Evolutionary conservation across 305 asterid species (phyloP).

Genomic region (Lippia alba): DNA sequence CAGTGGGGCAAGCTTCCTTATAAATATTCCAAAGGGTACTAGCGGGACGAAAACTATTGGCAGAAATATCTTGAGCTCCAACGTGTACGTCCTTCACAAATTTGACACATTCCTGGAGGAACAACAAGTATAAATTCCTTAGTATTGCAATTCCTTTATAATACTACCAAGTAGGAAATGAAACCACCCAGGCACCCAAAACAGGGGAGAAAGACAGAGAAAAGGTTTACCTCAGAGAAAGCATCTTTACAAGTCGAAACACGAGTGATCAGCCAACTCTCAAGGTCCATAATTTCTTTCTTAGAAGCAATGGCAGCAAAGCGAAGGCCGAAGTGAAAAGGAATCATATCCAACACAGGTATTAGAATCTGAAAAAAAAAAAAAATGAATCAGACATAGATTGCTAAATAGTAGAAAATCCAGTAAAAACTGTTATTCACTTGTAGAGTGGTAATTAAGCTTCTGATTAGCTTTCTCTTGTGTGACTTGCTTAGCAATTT

Average conservation of each 20-base stretch:
- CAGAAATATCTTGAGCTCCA: slow-evolving; percentile 65
- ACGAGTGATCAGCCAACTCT: slow-evolving; percentile 77
- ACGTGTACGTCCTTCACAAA: slow-evolving; percentile 80
- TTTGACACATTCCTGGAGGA: slow-evolving; percentile 82
- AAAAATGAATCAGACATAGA: slow-evolving; percentile 30
- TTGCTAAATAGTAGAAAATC: slow-evolving; percentile 6
- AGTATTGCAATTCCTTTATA: slow-evolving; percentile 10
- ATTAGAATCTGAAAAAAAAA: slow-evolving; percentile 71
- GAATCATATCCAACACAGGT: slow-evolving; percentile 74
- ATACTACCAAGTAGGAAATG: not conserved
- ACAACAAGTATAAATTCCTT: slow-evolving; percentile 29
- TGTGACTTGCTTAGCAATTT: not conserved
- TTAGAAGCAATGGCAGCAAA: slow-evolving; percentile 88
- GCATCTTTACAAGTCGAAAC: slow-evolving; percentile 64
- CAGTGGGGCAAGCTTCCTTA: slow-evolving; percentile 70
- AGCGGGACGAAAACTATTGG: slow-evolving; percentile 63
- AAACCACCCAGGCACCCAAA: too few relatives aligned
- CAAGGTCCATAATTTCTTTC: slow-evolving; percentile 84
- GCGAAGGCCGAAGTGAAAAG: slow-evolving; percentile 72
- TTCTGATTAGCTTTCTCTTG: not conserved
- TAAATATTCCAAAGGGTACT: slow-evolving; percentile 60
- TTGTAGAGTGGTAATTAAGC: not conserved
- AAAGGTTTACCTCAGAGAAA: slow-evolving; percentile 71
- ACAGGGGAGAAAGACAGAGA: slow-evolving; percentile 2
- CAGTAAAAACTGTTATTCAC: slow-evolving; percentile 8